Evolutionary conservation across 805 yeast genomes (phyloP).

Genomic region (Sugiyamaella lignohabitans): DNA sequence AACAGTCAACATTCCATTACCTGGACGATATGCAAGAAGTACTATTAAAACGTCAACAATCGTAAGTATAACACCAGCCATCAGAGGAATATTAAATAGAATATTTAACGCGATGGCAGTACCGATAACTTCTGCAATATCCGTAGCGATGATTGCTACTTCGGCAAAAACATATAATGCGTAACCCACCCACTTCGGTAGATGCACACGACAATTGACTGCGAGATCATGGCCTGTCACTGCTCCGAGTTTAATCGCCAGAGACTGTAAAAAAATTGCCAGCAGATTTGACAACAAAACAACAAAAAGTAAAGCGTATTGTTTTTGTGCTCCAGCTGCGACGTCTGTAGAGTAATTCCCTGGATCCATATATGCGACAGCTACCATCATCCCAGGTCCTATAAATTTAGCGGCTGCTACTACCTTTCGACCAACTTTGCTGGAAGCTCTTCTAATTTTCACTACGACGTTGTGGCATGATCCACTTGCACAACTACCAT

Average conservation of each 20-base stretch:
- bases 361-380: conserved; percentile 96
- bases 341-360: conserved; percentile 96
- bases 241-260: conserved; percentile 84
- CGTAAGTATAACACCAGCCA: conserved; percentile 71
- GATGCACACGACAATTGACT: conserved; percentile 66
- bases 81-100: conserved; percentile 64
- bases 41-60: conserved; percentile 80
- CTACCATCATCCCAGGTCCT: conserved; percentile 96
- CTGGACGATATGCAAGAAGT: conserved; percentile 80
- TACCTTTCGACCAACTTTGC: conserved; percentile 6
- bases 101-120: conserved; percentile 82
- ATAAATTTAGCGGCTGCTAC: conserved; percentile 52
- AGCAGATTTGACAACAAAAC: conserved; percentile 72
- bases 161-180: conserved; percentile 68
- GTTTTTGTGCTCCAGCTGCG: conserved; percentile 84
- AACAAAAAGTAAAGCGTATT: conserved; percentile 71
- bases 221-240: conserved; percentile 89
- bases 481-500: no score
- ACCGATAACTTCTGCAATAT: conserved; percentile 90
- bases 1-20: conserved; percentile 70
- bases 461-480: no score
- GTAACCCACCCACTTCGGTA: conserved; percentile 62
- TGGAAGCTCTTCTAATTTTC: no score
- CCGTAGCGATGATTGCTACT: conserved; percentile 85
- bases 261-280: conserved; percentile 79